Conservation (phyloP, 2,329 filamentous ascomycete genomes). For the Ceratocystis papillata region DNA sequence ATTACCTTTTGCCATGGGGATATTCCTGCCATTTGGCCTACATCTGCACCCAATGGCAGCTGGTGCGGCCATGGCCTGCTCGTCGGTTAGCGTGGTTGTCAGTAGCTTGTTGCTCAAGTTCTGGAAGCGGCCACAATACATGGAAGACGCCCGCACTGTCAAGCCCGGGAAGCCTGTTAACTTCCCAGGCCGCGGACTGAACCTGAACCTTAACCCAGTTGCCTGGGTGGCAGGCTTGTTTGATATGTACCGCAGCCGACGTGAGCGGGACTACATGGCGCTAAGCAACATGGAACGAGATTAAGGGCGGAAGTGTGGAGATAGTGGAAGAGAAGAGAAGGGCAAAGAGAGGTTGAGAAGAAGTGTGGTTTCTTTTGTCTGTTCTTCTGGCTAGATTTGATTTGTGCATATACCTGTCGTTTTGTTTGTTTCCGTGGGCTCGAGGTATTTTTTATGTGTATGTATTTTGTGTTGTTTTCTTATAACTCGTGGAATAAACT, state of each 20-base stretch:
- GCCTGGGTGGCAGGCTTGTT: slow-evolving; percentile 13
- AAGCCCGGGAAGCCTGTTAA: slow-evolving; percentile 39
- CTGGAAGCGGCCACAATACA: slow-evolving; percentile 78
- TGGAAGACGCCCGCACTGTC: slow-evolving; percentile 58
- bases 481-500: background rate
- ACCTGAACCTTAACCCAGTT: slow-evolving; percentile 7
- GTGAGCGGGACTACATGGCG: slow-evolving; percentile 45
- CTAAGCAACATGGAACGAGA: slow-evolving; percentile 41
- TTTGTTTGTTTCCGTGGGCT: background rate
- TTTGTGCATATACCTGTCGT: background rate
- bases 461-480: background rate
- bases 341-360: background rate
- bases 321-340: background rate
- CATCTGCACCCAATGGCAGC: slow-evolving; percentile 90
- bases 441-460: slow-evolving; percentile 2
- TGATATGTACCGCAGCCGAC: slow-evolving; percentile 5
- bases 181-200: slow-evolving; percentile 33
- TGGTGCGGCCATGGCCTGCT: slow-evolving; percentile 84
- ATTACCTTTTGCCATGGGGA: slow-evolving; percentile 90
- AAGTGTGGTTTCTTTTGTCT: background rate
- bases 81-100: slow-evolving; percentile 78
- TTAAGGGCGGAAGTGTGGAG: slow-evolving; percentile 1
- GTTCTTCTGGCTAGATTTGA: background rate
- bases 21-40: slow-evolving; percentile 81
- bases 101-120: slow-evolving; percentile 75